Conservation (phyloP, 108 stramenopile genomes). For the Cylindrotheca closterium region DNA sequence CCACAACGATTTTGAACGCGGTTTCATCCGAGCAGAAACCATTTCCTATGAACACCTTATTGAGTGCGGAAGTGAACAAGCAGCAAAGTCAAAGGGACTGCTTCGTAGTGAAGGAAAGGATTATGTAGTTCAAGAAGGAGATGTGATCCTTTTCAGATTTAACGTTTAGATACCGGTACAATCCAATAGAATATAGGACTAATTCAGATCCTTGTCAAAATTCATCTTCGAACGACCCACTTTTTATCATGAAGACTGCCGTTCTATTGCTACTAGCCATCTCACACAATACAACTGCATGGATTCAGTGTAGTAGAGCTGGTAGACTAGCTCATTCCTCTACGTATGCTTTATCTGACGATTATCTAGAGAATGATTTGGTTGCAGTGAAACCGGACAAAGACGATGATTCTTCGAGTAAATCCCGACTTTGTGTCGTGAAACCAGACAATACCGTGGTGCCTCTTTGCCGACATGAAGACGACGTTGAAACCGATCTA, state of each 20-base stretch:
- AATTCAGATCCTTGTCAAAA: too few species aligned
- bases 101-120: constrained; percentile 97
- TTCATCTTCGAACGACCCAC: too few species aligned
- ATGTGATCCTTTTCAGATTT: constrained; percentile 97
- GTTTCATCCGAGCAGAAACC: constrained; percentile 98
- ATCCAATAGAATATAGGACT: background rate
- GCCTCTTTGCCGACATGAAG: constrained; percentile 53
- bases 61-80: constrained; percentile 86
- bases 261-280: too few species aligned
- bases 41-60: constrained; percentile 93
- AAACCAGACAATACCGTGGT: constrained; percentile 18
- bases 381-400: constrained; percentile 11
- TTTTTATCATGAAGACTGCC: too few species aligned
- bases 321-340: too few species aligned
- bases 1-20: constrained; percentile 97
- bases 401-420: background rate
- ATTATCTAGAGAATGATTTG: constrained; percentile 43
- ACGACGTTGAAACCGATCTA: constrained; percentile 62
- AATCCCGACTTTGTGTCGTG: constrained; percentile 34
- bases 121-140: constrained; percentile 97
- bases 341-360: constrained; percentile 19
- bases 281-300: too few species aligned
- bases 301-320: too few species aligned
- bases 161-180: constrained; percentile 78
- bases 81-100: constrained; percentile 87